phyloP scores from a whole-genome alignment of 1,139 yeast genomes.

The Blastobotrys illinoisensis region DNA sequence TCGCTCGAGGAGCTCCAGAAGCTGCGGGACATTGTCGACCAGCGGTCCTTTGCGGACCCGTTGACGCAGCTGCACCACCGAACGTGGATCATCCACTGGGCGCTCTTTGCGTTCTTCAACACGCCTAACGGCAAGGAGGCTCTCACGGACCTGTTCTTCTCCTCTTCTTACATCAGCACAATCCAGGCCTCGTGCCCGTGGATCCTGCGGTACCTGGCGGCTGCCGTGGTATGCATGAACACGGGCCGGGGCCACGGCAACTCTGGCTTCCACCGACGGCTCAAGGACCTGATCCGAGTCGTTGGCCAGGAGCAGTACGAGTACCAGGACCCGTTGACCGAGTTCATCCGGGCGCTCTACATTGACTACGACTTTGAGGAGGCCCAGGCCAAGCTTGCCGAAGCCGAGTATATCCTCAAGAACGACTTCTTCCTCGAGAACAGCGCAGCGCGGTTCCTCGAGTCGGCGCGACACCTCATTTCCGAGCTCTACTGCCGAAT shows the following conservation, averaged over 20 bases:
- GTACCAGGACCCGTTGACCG: constrained; percentile 55
- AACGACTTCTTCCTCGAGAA: constrained; percentile 51
- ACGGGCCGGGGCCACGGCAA: constrained; percentile 31
- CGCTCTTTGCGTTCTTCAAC: constrained; percentile 55
- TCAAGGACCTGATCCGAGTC: constrained; percentile 51
- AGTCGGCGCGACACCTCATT: constrained; percentile 45
- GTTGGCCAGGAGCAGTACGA: constrained; percentile 57
- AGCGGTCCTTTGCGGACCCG: constrained; percentile 48
- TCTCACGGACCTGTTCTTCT: constrained; percentile 49
- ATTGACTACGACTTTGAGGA: constrained; percentile 51
- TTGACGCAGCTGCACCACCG: constrained; percentile 53
- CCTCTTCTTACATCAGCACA: constrained; percentile 53
- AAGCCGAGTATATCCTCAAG: constrained; percentile 43
- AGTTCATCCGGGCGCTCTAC: constrained; percentile 48
- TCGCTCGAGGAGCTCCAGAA: constrained; percentile 48
- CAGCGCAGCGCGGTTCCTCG: constrained; percentile 39
- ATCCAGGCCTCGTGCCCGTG: constrained; percentile 66
- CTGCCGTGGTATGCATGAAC: constrained; percentile 47
- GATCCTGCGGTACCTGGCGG: constrained; percentile 55
- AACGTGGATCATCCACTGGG: constrained; percentile 63
- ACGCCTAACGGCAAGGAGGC: constrained; percentile 43
- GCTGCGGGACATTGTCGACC: constrained; percentile 52
- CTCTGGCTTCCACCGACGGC: constrained; percentile 42
- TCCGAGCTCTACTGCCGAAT: constrained; percentile 51
- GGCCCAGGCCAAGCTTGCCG: constrained; percentile 43